Conservation (phyloP, 345 rosid genomes). For the Acer campestre region DNA sequence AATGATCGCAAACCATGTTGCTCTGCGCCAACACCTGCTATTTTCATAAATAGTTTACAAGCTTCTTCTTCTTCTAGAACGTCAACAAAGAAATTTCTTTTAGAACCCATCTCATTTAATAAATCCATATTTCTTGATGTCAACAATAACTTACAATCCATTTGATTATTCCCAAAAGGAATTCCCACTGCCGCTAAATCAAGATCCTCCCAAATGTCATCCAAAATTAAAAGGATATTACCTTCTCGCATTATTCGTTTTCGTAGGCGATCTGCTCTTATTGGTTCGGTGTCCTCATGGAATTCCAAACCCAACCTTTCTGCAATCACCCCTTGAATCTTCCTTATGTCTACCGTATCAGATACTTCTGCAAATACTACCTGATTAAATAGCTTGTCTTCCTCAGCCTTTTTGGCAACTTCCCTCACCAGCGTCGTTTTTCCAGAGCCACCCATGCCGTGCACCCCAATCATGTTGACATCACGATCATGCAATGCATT, state of each 20-base stretch:
- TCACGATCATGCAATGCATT: no score
- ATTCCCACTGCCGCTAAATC: slow-evolving; percentile 32
- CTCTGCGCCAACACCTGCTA: slow-evolving; percentile 13
- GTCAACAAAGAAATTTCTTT: neutral
- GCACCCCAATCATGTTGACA: no score
- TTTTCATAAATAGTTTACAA: slow-evolving; percentile 28
- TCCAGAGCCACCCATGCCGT: neutral
- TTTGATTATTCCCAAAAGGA: slow-evolving; percentile 13
- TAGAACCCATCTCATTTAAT: slow-evolving; percentile 21
- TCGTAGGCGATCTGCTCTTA: slow-evolving; percentile 1
- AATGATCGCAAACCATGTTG: neutral
- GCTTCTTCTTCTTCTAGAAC: slow-evolving; percentile 25
- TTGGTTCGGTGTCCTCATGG: neutral
- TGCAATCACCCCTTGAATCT: slow-evolving; percentile 24
- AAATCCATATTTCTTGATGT: slow-evolving; percentile 27
- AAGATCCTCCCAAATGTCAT: slow-evolving; percentile 30
- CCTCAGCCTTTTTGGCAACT: neutral
- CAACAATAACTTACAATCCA: slow-evolving; percentile 29
- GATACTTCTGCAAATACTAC: slow-evolving; percentile 20
- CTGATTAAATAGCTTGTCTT: slow-evolving; percentile 3
- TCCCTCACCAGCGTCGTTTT: slow-evolving; percentile 19
- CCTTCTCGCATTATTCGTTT: slow-evolving; percentile 14
- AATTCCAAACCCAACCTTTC: slow-evolving; percentile 16
- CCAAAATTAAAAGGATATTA: slow-evolving; percentile 29
- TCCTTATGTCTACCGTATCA: neutral